Evolutionary conservation across 805 yeast genomes (phyloP).

Genomic region (Ogataea chonburiensis): DNA sequence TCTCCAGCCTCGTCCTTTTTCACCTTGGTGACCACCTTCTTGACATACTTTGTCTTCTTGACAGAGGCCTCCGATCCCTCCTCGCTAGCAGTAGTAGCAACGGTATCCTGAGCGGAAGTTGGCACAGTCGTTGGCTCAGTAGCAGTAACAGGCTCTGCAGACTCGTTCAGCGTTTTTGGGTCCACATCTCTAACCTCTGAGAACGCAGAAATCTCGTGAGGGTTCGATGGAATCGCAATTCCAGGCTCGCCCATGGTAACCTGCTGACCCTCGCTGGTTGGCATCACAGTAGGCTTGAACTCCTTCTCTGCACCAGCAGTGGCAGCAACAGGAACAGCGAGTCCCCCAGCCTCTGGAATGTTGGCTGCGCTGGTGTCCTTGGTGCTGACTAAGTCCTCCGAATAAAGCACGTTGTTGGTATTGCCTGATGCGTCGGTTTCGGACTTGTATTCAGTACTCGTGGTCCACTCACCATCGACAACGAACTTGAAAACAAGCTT

Average conservation of each 20-base stretch:
- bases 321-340: constrained; percentile 29
- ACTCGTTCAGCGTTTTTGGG: constrained; percentile 56
- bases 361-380: constrained; percentile 31
- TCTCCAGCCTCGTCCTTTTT: constrained; percentile 27
- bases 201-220: constrained; percentile 67
- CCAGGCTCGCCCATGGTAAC: constrained; percentile 70
- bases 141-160: constrained; percentile 54
- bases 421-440: constrained; percentile 51
- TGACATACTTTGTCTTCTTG: constrained; percentile 31
- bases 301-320: constrained; percentile 2
- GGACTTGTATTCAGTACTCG: constrained; percentile 38
- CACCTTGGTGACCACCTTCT: constrained; percentile 32
- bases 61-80: constrained; percentile 16
- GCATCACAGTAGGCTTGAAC: constrained; percentile 57
- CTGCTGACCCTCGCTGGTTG: constrained; percentile 44
- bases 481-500: constrained; percentile 50
- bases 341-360: constrained; percentile 51
- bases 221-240: constrained; percentile 59
- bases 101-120: constrained; percentile 11
- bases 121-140: constrained; percentile 15
- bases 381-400: constrained; percentile 35
- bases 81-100: constrained; percentile 17
- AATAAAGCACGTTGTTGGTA: constrained; percentile 48
- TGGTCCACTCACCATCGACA: constrained; percentile 60
- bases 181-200: constrained; percentile 55